Base-by-base conservation (phyloP, 768 basidiomycete species). In the Amanita pseudoporphyria region DNA sequence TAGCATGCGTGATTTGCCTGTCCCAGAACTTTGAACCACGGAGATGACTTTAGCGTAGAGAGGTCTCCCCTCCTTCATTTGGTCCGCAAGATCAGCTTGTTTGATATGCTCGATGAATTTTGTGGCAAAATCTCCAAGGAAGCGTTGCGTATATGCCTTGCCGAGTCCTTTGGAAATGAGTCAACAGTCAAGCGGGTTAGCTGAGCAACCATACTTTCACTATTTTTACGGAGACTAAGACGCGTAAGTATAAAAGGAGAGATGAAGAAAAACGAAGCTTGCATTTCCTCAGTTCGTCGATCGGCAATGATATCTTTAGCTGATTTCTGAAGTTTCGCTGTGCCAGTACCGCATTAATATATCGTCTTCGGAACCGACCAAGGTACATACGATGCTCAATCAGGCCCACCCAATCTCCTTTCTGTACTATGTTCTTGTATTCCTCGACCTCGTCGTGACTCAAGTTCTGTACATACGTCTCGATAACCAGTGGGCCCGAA, bases 11-110 rank as follows among this genome's bases (percentile, higher is more conserved):
- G 58, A 59, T 42, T 59, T 59, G 9, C 58, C 56, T 1, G 52
- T 57, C 3, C 56, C 56, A 38, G 56, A 59, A 44, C 58, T 59
- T 49, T 57, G 57, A 3, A 57, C 44, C 2, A 59, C 44, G 1
- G 45, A 52, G n/a, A 55, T 49, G 22, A 45, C 50, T 16, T 54
- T 56, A 16, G 43, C 53, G 40, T 54, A 54, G 31, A 44, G 42
- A 38, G n/a, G 18, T 38, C 37, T 38, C 37, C 3, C 37, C 37
- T 19, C 4, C 37, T n/a, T 38, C n/a, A 9, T 38, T 38, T 19
- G 3, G 18, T 38, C 18, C 4, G 18, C 18, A 38, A 9, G 9
- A 38, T 38, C 37, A 38, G 18, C 37, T 9, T 19, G 18, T 38
- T 38, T 16, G 18, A 38, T 38, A 38, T 38, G 14, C 14, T 38